Evolutionary conservation across 768 basidiomycete species (phyloP).

Genomic region (Strobilomyces echinocephalus): DNA sequence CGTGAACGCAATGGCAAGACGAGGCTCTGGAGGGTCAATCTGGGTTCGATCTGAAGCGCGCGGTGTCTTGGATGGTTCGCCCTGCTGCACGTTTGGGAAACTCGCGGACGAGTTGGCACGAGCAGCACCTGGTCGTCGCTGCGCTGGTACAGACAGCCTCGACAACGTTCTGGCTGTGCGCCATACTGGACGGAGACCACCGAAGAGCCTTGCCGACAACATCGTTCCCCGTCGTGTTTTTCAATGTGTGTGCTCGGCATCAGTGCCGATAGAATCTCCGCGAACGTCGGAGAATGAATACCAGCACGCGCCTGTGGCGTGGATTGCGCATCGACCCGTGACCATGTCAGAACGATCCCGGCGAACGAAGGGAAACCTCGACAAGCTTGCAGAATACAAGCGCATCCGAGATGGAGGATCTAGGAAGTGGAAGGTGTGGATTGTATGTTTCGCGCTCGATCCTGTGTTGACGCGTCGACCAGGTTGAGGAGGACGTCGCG

Average conservation of each 20-base stretch:
- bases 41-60: conserved; percentile 14
- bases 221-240: conserved; percentile 13
- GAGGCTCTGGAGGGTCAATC: conserved; percentile 49
- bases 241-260: conserved; percentile 10
- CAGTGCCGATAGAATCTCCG: conserved; percentile 16
- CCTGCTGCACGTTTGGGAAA: background rate
- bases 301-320: conserved; percentile 28
- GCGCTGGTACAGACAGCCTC: conserved; percentile 35
- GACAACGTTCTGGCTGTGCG: conserved; percentile 37
- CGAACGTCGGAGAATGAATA: conserved; percentile 21
- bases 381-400: conserved; percentile 57
- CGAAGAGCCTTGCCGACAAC: conserved; percentile 45
- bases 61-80: background rate
- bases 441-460: background rate
- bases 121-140: conserved; percentile 30
- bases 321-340: background rate
- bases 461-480: conserved; percentile 23
- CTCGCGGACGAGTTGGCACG: conserved; percentile 17
- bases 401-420: conserved; percentile 55
- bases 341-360: conserved; percentile 29
- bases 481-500: conserved; percentile 54
- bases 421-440: conserved; percentile 53
- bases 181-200: conserved; percentile 41
- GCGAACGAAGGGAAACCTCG: conserved; percentile 21
- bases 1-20: conserved; percentile 76